Evolutionary conservation across 306 rosid species (phyloP).

Genomic region (Phaseolus lunatus): DNA sequence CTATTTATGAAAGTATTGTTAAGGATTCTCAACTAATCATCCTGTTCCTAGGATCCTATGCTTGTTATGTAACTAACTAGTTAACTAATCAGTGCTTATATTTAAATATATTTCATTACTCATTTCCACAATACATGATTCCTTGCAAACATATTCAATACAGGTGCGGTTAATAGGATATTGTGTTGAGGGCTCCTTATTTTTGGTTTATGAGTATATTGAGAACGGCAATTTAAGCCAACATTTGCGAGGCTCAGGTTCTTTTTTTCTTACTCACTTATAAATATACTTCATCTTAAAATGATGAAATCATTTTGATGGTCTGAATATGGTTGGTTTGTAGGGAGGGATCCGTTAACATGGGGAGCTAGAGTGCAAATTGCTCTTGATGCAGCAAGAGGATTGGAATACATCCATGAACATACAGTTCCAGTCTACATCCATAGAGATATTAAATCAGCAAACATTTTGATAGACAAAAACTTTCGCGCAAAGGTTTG

Average conservation of each 20-base stretch:
- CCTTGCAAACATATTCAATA: conserved; percentile 32
- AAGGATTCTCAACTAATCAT: background rate
- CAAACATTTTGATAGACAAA: conserved; percentile 78
- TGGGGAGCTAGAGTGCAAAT: conserved; percentile 80
- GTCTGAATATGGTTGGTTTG: conserved; percentile 8
- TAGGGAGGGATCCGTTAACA: conserved; percentile 69
- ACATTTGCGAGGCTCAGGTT: conserved; percentile 70
- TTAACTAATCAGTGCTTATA: conserved; percentile 18
- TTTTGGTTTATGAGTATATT: conserved; percentile 77
- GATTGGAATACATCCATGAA: conserved; percentile 83
- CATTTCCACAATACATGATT: conserved; percentile 22
- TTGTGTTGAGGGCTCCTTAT: conserved; percentile 73
- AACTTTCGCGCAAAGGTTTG: conserved; percentile 77
- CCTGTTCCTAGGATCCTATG: background rate
- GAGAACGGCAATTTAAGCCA: conserved; percentile 74
- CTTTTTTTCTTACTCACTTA: background rate
- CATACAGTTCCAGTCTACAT: conserved; percentile 86
- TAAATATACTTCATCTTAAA: background rate
- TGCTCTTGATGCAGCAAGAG: conserved; percentile 81
- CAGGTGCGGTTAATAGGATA: conserved; percentile 83
- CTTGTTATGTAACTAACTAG: conserved; percentile 3
- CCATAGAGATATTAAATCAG: conserved; percentile 76
- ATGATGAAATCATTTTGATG: conserved; percentile 6
- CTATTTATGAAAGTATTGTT: no score
- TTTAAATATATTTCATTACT: background rate